Percentiles rank a stretch among this genome's conserved stretches.
phyloP scores from a whole-genome alignment of 768 basidiomycete genomes.

The Hemileccinum rubropunctum region DNA sequence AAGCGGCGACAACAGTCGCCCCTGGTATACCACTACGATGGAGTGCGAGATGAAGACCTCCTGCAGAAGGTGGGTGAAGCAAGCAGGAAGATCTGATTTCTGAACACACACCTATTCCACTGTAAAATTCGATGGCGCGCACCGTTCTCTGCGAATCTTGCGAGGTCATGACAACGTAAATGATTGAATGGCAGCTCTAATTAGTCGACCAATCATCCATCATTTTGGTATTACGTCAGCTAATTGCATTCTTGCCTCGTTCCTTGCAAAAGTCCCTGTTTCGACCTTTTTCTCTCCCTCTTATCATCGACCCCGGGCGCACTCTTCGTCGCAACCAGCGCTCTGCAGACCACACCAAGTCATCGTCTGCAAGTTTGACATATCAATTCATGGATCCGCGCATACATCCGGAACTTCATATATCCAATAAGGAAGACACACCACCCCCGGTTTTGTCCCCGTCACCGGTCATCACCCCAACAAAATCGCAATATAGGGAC shows the following conservation, averaged over 20 bases:
- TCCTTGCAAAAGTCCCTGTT: constrained; percentile 2
- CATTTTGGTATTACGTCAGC: constrained; percentile 17
- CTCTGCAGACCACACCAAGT: not conserved
- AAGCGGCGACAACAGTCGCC: constrained; percentile 55
- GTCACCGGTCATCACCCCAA: constrained; percentile 10
- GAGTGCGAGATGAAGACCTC: constrained; percentile 72
- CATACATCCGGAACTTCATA: constrained; percentile 1
- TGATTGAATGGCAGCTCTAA: no score
- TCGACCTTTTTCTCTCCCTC: constrained; percentile 4
- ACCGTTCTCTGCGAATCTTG: constrained; percentile 9
- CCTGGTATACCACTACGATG: constrained; percentile 46
- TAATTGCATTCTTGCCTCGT: constrained; percentile 18
- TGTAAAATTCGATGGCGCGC: constrained; percentile 64
- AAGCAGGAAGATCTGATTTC: constrained; percentile 1
- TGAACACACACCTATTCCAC: constrained; percentile 63
- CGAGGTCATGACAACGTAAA: constrained; percentile 2
- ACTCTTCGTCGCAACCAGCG: not conserved
- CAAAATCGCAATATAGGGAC: constrained; percentile 6
- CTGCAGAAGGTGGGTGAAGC: constrained; percentile 34
- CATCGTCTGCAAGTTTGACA: not conserved
- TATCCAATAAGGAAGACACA: constrained; percentile 3
- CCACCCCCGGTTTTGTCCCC: constrained; percentile 2
- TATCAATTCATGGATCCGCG: constrained; percentile 8
- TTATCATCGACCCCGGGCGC: constrained; percentile 2
- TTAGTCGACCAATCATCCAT: constrained; percentile 3